A percentile compares a stretch with the other conserved stretches of the same genome.
Evolutionary conservation across 768 basidiomycete genomes (phyloP).

Genomic region (Pleurotus tuber-regium): DNA sequence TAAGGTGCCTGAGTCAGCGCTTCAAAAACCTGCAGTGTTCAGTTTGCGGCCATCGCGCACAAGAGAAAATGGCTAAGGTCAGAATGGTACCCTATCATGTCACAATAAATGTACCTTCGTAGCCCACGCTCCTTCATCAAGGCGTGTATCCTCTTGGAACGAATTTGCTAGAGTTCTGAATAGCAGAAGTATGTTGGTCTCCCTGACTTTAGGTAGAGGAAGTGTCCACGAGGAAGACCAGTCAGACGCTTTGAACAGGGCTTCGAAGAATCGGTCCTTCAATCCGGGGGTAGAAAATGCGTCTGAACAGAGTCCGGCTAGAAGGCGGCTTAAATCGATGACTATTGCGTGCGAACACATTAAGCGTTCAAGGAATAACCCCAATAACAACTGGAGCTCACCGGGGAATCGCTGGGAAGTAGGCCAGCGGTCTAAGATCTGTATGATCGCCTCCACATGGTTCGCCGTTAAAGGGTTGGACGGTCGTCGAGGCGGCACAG

Average conservation of each 20-base stretch:
- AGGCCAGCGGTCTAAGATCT: slow-evolving; percentile 76
- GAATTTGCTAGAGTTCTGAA: slow-evolving; percentile 80
- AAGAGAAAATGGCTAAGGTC: slow-evolving; percentile 1
- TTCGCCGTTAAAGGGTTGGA: slow-evolving; percentile 33
- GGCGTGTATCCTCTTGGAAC: slow-evolving; percentile 53
- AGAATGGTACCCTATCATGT: neutral
- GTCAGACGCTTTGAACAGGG: slow-evolving; percentile 66
- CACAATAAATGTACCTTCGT: slow-evolving; percentile 38
- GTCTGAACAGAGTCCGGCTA: slow-evolving; percentile 62
- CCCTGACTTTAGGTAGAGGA: slow-evolving; percentile 66
- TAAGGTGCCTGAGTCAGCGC: slow-evolving; percentile 51
- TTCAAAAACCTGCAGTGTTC: slow-evolving; percentile 58
- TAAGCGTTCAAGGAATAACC: slow-evolving; percentile 1
- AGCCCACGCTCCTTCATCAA: slow-evolving; percentile 49
- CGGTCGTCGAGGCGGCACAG: slow-evolving; percentile 29
- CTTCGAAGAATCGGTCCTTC: slow-evolving; percentile 53
- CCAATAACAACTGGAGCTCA: slow-evolving; percentile 23
- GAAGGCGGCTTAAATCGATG: slow-evolving; percentile 80
- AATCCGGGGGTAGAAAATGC: slow-evolving; percentile 41
- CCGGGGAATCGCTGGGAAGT: slow-evolving; percentile 69
- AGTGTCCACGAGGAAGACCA: slow-evolving; percentile 55
- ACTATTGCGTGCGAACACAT: slow-evolving; percentile 40
- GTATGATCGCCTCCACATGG: slow-evolving; percentile 62
- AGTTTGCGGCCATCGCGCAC: too few species aligned
- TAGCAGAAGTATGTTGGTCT: slow-evolving; percentile 82